Base-by-base conservation (phyloP, 306 rosid species). In the Astragalus membranaceus region DNA sequence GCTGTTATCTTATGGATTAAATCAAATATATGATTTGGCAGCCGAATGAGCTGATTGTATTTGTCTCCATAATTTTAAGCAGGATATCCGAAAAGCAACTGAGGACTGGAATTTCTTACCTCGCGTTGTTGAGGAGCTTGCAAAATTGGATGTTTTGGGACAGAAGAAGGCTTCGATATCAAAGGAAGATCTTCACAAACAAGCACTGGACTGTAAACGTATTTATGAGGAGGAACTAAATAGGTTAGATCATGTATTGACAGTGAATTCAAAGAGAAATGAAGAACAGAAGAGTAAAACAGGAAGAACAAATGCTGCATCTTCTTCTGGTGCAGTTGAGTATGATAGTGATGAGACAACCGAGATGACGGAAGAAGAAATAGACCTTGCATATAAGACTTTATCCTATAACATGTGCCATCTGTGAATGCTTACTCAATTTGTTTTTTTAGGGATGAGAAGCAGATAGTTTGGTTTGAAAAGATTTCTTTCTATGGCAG, bases 291-390 rank as follows among this genome's bases (percentile, higher is more conserved):
- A 5, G 5, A 54, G 53, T 61, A 75, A 73, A 66, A 61, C 10
- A 26, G 81, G 69, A 67, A 79, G 69, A 80, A 54, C 73, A 15
- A 72, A 77, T 60, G 78, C 17, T 20, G 42, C 10, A 23, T 30
- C 63, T 39, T 54, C 69, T 58, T 61, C 67, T 41, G 52, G 56
- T 52, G 81, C 75, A 49, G 60, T 23, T 10, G 92, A 68, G 37
- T 90, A 87, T 68, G 96, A 93, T 55, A 93, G 94, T 73, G 96
- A 93, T 72, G 96, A 88, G 42, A 93, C 98, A 9, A 50, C 88
- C 10, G 98, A 88, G 84, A 93, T 93, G 98, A 85, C 96, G 0
- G 96, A 88, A 85, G 86, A 88, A 69, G 97, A 90, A 75, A 90
- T 90, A 69, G 94, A 87, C 51, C 72, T 69, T 79, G 94, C 97